Conservation (phyloP, 78 protist genomes). For the Dictyostelium citrinum region DNA sequence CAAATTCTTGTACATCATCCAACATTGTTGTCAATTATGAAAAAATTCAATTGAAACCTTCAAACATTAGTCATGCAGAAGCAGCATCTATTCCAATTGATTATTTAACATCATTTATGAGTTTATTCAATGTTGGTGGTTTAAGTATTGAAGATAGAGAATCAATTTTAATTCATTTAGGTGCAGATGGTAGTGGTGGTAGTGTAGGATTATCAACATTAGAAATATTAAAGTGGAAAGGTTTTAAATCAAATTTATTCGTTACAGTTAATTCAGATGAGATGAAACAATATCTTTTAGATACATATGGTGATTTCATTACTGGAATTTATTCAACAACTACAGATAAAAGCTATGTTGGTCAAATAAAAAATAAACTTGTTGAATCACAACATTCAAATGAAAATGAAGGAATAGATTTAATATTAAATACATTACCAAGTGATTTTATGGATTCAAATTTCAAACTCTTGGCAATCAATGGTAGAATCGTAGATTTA, state of each 20-base stretch:
- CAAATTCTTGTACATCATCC: not conserved
- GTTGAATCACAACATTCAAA: not conserved
- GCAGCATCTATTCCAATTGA: conserved; percentile 7
- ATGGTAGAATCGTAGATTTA: conserved; percentile 44
- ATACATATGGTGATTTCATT: not conserved
- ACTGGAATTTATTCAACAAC: not conserved
- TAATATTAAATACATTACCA: conserved; percentile 23
- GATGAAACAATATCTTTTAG: not conserved
- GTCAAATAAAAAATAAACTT: not conserved
- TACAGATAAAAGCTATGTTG: not conserved
- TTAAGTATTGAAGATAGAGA: not conserved
- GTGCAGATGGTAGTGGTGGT: not conserved
- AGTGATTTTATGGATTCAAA: conserved; percentile 17
- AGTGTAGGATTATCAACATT: conserved; percentile 58
- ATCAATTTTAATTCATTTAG: conserved; percentile 1
- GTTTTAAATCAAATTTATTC: conserved; percentile 10
- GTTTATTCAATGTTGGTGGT: not conserved
- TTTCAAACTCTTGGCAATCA: not conserved
- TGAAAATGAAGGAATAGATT: conserved; percentile 23
- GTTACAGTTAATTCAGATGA: not conserved
- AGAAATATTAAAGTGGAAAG: conserved; percentile 73
- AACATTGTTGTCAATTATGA: not conserved
- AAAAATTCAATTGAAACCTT: not conserved
- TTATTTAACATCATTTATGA: not conserved
- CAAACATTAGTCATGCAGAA: not conserved